Evolutionary conservation across 495 filamentous ascomycete genomes (phyloP).

Genomic region (Tuber calosporum): DNA sequence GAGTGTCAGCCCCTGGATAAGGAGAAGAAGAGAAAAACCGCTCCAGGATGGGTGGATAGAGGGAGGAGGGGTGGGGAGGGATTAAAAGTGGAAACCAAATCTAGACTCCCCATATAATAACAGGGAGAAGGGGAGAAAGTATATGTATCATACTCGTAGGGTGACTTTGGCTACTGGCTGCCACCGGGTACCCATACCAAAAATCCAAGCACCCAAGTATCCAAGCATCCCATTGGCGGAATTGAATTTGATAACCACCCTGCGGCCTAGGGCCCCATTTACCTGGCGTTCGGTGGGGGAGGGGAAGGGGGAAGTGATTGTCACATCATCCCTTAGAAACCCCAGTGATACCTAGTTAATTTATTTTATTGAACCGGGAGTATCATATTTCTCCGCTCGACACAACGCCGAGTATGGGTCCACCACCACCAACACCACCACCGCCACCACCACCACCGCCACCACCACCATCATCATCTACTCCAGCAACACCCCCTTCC

Average conservation of each 20-base stretch:
- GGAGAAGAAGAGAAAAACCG: neutral
- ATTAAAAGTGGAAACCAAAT: neutral
- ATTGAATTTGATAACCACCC: too few species aligned
- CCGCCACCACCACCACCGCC: neutral
- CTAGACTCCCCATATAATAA: neutral
- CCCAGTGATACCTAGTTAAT: too few species aligned
- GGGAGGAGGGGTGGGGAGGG: neutral
- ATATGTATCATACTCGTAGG: neutral
- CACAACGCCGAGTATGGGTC: neutral
- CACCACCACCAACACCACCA: neutral
- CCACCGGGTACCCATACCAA: neutral
- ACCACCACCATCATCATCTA: neutral
- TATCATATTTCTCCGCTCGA: slow-evolving; percentile 1
- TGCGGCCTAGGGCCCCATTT: neutral
- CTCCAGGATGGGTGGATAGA: neutral
- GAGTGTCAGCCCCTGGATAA: neutral
- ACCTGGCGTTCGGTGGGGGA: neutral
- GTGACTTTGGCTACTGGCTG: neutral
- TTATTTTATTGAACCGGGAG: too few species aligned
- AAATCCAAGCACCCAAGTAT: neutral
- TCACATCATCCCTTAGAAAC: neutral
- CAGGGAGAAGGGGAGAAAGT: neutral
- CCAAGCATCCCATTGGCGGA: too few species aligned
- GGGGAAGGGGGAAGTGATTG: neutral
- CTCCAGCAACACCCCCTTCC: neutral